Base-by-base conservation (phyloP, 441 rosid genomes). In the Bocquillonia castaneifolia region DNA sequence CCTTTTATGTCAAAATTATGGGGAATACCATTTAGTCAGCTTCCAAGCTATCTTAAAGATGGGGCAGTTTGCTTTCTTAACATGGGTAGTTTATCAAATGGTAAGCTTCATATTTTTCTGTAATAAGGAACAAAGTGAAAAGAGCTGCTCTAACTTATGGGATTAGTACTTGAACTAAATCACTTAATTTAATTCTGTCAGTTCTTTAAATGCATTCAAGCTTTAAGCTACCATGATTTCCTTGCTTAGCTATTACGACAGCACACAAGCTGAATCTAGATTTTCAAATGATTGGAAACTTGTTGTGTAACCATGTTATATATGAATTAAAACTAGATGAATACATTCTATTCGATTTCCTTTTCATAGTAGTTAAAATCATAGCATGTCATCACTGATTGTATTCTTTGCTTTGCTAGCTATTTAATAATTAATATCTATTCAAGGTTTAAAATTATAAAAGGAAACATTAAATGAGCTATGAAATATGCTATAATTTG, bases 1-100 rank as follows among this genome's bases (percentile, higher is more conserved):
- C 98, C 98, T 45, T 88, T 92, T 74, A 75, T 92, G 79, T 92
- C 98, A n/a, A 92, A 90, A 79, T 79, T 92, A 70, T 90, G 98
- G 98, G 98, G 96, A 15, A 73, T 92, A 65, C 98, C 98, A 15
- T 92, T 92, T 73, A 70, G 79, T 68, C 95, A 88, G 77, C 89
- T 92, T 72, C 93, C 95, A 5, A 84, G 64, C 80, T 92, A 92
- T 79, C 84, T 92, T 42, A 87, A 76, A 87, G 98, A 83, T 55
- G 98, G 93, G 20, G 91, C 89, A 26, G 96, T 87, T 77, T 92
- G 98, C 82, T 90, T 92, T 83, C 78, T 92, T 67, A 92, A 92
- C 82, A 65, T 85, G 17, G 85, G 95, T 66, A 56, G 80, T 67
- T 66, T 75, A 73, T 80, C 90, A 39, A 77, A 77, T 48, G 93